Evolutionary conservation across 257 asterid genomes (phyloP).

Genomic region (Solanum corneliomulleri): DNA sequence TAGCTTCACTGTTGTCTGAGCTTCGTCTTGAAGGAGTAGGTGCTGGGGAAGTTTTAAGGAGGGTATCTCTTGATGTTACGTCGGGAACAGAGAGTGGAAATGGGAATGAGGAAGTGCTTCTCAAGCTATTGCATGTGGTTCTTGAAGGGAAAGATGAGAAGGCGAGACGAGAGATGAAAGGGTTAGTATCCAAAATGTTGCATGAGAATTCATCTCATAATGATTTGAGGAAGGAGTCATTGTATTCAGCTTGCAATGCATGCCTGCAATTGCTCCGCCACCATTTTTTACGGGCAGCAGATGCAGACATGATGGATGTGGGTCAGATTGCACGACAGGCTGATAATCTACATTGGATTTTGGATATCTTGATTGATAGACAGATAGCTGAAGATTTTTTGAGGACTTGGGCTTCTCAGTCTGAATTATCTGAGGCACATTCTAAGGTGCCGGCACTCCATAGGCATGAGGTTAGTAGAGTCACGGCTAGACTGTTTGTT

Average conservation of each 20-base stretch:
- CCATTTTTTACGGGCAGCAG: conserved; percentile 43
- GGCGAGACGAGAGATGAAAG: conserved; percentile 91
- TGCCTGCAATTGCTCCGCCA: conserved; percentile 48
- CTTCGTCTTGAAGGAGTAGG: conserved; percentile 79
- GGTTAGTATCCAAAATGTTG: conserved; percentile 66
- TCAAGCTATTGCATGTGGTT: conserved; percentile 73
- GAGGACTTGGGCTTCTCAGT: conserved; percentile 60
- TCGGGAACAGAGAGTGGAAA: conserved; percentile 23
- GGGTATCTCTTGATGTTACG: conserved; percentile 67
- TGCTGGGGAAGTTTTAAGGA: conserved; percentile 75
- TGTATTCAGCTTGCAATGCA: conserved; percentile 61
- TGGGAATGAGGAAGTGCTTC: conserved; percentile 66
- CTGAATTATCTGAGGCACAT: conserved; percentile 51
- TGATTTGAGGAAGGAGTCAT: conserved; percentile 69
- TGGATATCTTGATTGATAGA: conserved; percentile 79
- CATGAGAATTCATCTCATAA: conserved; percentile 67
- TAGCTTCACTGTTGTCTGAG: conserved; percentile 74
- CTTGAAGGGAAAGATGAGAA: conserved; percentile 97
- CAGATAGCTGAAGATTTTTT: conserved; percentile 77
- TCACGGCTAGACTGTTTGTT: conserved; percentile 79
- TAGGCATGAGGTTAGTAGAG: conserved; percentile 69
- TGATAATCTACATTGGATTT: conserved; percentile 85
- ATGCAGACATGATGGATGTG: conserved; percentile 32
- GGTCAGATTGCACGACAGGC: conserved; percentile 81
- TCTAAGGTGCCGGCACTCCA: conserved; percentile 63